Conservation (phyloP, 176 grass and related monocot species). For the Chrysopogon serrulatus region DNA sequence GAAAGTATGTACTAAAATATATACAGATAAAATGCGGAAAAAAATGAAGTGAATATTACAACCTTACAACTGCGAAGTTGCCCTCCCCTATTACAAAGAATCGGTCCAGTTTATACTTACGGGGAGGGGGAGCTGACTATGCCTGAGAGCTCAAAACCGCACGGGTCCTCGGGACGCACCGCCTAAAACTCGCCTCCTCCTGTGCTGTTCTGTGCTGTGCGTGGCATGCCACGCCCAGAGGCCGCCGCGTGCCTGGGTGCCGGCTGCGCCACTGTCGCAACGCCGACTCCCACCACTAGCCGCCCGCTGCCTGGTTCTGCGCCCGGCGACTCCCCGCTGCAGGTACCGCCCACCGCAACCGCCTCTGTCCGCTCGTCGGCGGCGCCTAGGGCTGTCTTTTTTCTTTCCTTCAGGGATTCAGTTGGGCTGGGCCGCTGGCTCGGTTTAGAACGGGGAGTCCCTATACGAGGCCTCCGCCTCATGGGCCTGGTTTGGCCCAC, state of each 20-base stretch:
- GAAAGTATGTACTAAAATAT: not conserved
- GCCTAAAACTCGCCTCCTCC: not conserved
- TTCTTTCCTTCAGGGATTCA: not conserved
- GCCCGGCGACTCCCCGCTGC: not conserved
- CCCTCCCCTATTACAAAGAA: not conserved
- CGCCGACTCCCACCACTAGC: not conserved
- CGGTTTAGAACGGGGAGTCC: not conserved
- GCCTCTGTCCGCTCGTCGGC: not conserved
- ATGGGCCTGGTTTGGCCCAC: slow-evolving; percentile 39
- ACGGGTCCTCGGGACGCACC: not conserved
- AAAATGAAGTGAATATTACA: not conserved
- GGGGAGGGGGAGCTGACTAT: not conserved
- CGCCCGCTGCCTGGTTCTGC: not conserved
- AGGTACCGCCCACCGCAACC: not conserved
- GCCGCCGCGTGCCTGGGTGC: not conserved
- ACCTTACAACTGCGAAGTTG: not conserved
- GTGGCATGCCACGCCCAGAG: not conserved
- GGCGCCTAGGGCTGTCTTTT: not conserved
- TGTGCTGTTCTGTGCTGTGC: not conserved
- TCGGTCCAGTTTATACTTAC: not conserved
- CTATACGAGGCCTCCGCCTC: not conserved
- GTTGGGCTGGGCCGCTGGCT: slow-evolving; percentile 1
- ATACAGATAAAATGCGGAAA: not conserved
- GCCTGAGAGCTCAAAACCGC: not conserved
- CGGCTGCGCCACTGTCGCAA: not conserved